Base-by-base conservation (phyloP, 352 stramenopile species). In the Thalassiosira exigua region DNA sequence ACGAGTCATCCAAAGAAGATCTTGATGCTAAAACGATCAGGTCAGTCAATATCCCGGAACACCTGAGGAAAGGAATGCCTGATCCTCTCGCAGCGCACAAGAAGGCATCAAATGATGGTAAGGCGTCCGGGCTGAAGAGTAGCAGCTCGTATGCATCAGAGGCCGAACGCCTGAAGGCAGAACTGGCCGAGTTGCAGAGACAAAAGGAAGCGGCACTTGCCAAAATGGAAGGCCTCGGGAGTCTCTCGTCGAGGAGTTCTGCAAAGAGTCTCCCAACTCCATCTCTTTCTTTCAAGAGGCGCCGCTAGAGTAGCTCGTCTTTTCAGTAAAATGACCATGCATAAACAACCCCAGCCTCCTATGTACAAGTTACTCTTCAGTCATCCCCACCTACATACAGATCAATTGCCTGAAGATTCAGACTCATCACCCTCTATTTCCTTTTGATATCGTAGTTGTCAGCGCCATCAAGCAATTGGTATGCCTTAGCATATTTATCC, bases 401-500 rank as follows among this genome's bases (percentile, higher is more conserved):
- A n/a, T n/a, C n/a, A n/a, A n/a, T n/a, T n/a, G n/a, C n/a, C n/a
- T n/a, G n/a, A n/a, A n/a, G n/a, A n/a, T n/a, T n/a, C n/a, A n/a
- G n/a, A n/a, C n/a, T n/a, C n/a, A n/a, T n/a, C n/a, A n/a, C n/a
- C n/a, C n/a, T n/a, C n/a, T 44, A 56, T 69, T 41, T 46, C 39
- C 57, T 70, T 51, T 71, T 71, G 44, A 71, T 71, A 29, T 67
- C 66, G 42, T 67, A 58, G 59, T 59, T 66, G 22, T 67, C 48
- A 36, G 29, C 27, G 26, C 66, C 53, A 56, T 69, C 50, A 44
- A 74, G 17, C 19, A 44, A 41, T 36, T 78, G 60, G 50, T 52
- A 65, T 9, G 26, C 24, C 24, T 82, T 74, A 3, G 75, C 79
- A 75, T 93, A 95, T 29, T 88, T 78, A 19, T 84, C 66, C 12